These are phyloP conservation scores for Chytriomyces sp. DNA, from an alignment of 192 early-diverging fungal genomes.

Conservation along the genomic window DNA sequence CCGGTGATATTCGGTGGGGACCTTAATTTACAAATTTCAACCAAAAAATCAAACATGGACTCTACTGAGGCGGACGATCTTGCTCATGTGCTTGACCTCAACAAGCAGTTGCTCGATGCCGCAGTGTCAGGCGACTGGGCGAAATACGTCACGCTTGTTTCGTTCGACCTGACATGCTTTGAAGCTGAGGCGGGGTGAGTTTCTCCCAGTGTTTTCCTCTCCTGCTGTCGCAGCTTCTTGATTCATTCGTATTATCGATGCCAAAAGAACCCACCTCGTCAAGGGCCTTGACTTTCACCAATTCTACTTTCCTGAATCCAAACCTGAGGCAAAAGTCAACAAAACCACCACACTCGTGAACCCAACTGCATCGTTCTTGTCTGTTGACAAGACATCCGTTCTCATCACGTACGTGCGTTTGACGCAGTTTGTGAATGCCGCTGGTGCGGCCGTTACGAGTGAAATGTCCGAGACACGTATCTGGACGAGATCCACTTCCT, in stretches of 20 bases:
- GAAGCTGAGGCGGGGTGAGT: constrained; percentile 46
- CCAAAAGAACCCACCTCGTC: constrained; percentile 30
- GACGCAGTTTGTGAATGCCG: constrained; percentile 33
- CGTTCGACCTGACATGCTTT: constrained; percentile 46
- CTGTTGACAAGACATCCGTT: constrained; percentile 41
- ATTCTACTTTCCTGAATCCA: constrained; percentile 45
- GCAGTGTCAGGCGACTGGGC: constrained; percentile 48
- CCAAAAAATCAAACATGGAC: not conserved
- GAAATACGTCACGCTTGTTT: constrained; percentile 41
- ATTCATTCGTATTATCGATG: not conserved
- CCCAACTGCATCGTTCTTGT: constrained; percentile 42
- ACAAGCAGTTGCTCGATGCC: constrained; percentile 42
- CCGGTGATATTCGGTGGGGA: not conserved
- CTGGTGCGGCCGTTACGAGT: constrained; percentile 8
- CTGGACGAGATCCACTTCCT: constrained; percentile 20
- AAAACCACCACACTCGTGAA: constrained; percentile 38
- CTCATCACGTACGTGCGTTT: constrained; percentile 49
- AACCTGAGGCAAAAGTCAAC: constrained; percentile 8
- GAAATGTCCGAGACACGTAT: constrained; percentile 35
- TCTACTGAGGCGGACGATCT: not conserved
- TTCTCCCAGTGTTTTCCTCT: not conserved
- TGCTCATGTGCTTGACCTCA: constrained; percentile 3
- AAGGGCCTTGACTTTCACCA: constrained; percentile 54
- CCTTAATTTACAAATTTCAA: not conserved
- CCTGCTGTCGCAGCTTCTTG: not conserved